phyloP scores from a whole-genome alignment of 495 filamentous ascomycete genomes.

The Tuber magnatum region DNA sequence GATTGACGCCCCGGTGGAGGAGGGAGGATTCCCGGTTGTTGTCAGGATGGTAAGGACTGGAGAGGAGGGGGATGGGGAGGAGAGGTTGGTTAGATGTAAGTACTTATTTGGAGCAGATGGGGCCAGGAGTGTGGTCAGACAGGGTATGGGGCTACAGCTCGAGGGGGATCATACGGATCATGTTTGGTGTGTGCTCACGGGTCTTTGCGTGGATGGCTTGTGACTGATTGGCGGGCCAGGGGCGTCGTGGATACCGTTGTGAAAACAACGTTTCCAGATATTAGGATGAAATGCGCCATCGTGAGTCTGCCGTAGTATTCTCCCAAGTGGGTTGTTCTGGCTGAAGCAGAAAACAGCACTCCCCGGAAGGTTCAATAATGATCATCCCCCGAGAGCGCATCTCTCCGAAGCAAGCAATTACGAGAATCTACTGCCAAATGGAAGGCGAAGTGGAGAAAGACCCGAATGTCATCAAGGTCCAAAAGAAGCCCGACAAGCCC shows the following conservation, averaged over 20 bases:
- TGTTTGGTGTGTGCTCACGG: conserved; percentile 48
- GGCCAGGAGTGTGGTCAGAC: conserved; percentile 62
- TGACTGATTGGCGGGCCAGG: conserved; percentile 28
- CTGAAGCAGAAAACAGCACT: conserved; percentile 41
- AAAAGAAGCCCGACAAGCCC: conserved; percentile 19
- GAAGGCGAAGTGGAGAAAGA: conserved; percentile 31
- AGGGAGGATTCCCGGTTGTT: conserved; percentile 41
- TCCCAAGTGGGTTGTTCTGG: neutral
- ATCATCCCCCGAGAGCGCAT: conserved; percentile 64
- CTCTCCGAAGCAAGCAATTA: conserved; percentile 42
- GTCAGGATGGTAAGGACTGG: conserved; percentile 17
- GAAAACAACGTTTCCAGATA: conserved; percentile 67
- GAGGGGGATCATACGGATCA: conserved; percentile 66
- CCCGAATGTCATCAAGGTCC: conserved; percentile 17
- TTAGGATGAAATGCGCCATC: conserved; percentile 55
- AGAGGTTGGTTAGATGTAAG: conserved; percentile 27
- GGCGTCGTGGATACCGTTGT: conserved; percentile 80
- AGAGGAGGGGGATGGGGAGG: neutral
- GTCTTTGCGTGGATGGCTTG: conserved; percentile 11
- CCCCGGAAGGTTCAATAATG: conserved; percentile 50
- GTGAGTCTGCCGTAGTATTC: conserved; percentile 7
- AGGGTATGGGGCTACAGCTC: conserved; percentile 62
- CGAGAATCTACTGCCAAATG: conserved; percentile 56
- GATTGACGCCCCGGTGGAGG: conserved; percentile 52
- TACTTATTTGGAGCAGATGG: conserved; percentile 61